A percentile compares a stretch with the other conserved stretches of the same genome.
These are phyloP conservation scores for Solanum lycopersicoides DNA, from an alignment of 257 asterid genomes.

Conservation along the genomic window DNA sequence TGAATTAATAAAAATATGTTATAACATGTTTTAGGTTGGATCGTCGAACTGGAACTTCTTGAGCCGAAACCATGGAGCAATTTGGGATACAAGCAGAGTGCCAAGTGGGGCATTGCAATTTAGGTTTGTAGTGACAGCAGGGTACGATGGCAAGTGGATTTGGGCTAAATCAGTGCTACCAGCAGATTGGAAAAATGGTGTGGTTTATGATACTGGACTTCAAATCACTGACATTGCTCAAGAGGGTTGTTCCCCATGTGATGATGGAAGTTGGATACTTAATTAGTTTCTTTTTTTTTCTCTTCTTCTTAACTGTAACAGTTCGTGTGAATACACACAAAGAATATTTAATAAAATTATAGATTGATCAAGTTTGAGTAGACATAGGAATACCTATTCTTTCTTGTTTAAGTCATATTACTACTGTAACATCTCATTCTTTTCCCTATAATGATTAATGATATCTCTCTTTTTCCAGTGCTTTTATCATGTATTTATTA, in stretches of 20 bases:
- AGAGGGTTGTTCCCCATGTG: constrained; percentile 61
- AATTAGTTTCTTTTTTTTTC: background rate
- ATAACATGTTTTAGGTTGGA: constrained; percentile 32
- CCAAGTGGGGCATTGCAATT: constrained; percentile 62
- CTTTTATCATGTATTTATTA: background rate
- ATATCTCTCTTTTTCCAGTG: background rate
- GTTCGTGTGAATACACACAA: background rate
- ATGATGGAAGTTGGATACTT: constrained; percentile 31
- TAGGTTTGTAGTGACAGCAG: constrained; percentile 64
- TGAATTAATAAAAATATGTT: background rate
- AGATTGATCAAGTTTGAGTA: background rate
- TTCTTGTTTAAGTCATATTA: background rate
- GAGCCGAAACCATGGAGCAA: constrained; percentile 59
- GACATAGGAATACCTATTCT: background rate
- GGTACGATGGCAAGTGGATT: constrained; percentile 61
- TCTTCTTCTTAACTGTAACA: background rate
- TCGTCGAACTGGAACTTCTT: constrained; percentile 45
- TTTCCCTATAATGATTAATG: background rate
- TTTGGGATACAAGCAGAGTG: constrained; percentile 75
- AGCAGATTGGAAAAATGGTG: constrained; percentile 42
- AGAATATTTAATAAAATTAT: background rate
- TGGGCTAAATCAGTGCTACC: constrained; percentile 71
- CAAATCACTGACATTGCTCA: constrained; percentile 68
- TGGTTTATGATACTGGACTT: constrained; percentile 49
- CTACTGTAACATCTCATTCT: background rate